Base-by-base conservation (phyloP, 768 basidiomycete species). In the Sarcodon sp. region DNA sequence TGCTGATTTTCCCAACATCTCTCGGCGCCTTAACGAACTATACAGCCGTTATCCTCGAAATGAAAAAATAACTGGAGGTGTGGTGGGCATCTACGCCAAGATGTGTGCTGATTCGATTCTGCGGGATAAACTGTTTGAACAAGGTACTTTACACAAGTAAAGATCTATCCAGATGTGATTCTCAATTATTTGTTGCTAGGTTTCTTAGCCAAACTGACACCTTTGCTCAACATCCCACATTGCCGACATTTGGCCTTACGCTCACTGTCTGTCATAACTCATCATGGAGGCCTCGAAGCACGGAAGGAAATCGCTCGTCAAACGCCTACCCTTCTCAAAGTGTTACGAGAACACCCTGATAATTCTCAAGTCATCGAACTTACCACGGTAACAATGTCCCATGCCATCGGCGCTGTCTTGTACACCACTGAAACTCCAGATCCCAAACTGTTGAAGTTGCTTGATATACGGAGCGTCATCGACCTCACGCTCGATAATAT, bases 81-180 rank as follows among this genome's bases (percentile, higher is more conserved):
- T 83, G 39, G 66, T 79, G 7, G 76, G 72, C 7, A 76, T 84
- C 44, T 80, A 73, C 52, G 71, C 79, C 12, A 77, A 76, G 55
- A 77, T 83, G 75, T 80, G 69, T 33, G 69, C 66, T 0, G 80
- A 82, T 57, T 67, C 76, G 3, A 64, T 82, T 35, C 59, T 82
- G 48, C 66, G 82, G 13, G 72, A 80, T 59, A 75, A 76, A 50
- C 63, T 83, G 12, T 72, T 79, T 53, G 65, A 71, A 34, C 70
- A 70, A 67, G 80, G 80, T 80, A 47, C 4, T 52, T 41, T n/a
- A n/a, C 12, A 7, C 0, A 33, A 32, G 13, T 12, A 21, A 18
- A 27, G 37, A 41, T 18, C 11, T 3, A 27, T 12, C 18, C 41
- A 16, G 43, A 33, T 36, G 35, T 35, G 7, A 47, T 8, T 9